phyloP scores from a whole-genome alignment of 2,329 filamentous ascomycete species.

The Aspergillus vadensis region DNA sequence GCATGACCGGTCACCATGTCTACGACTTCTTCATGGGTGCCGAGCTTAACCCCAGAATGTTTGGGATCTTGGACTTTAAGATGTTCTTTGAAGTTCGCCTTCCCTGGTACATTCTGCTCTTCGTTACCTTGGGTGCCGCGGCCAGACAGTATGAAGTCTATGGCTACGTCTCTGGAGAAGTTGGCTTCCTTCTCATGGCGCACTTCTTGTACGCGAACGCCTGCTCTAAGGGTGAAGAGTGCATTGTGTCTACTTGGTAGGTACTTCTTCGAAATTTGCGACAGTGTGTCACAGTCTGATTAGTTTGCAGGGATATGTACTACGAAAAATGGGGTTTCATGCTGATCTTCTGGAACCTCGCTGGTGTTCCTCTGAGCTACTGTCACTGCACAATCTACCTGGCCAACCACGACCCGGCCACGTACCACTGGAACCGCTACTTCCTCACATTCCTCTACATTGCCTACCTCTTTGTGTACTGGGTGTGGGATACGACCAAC shows the following conservation, averaged over 20 bases:
- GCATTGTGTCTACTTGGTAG: conserved; percentile 82
- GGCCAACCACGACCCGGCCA: conserved; percentile 75
- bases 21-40: conserved; percentile 93
- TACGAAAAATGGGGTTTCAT: conserved; percentile 97
- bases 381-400: conserved; percentile 92
- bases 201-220: conserved; percentile 92
- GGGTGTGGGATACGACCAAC: conserved; percentile 90
- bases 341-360: conserved; percentile 97
- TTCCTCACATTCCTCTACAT: conserved; percentile 66
- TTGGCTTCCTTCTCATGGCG: conserved; percentile 80
- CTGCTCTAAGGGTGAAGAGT: conserved; percentile 87
- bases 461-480: conserved; percentile 81
- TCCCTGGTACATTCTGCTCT: conserved; percentile 87
- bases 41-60: conserved; percentile 83
- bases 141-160: conserved; percentile 81
- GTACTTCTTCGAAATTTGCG: conserved; percentile 16
- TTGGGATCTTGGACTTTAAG: conserved; percentile 83
- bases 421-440: conserved; percentile 74
- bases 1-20: conserved; percentile 81
- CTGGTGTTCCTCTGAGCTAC: conserved; percentile 86
- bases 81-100: conserved; percentile 95
- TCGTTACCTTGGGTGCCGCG: conserved; percentile 73
- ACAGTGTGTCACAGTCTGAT: conserved; percentile 14
- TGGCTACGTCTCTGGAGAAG: conserved; percentile 83
- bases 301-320: conserved; percentile 76